phyloP scores from a whole-genome alignment of 208 protist species.

The Angomonas deanei region DNA sequence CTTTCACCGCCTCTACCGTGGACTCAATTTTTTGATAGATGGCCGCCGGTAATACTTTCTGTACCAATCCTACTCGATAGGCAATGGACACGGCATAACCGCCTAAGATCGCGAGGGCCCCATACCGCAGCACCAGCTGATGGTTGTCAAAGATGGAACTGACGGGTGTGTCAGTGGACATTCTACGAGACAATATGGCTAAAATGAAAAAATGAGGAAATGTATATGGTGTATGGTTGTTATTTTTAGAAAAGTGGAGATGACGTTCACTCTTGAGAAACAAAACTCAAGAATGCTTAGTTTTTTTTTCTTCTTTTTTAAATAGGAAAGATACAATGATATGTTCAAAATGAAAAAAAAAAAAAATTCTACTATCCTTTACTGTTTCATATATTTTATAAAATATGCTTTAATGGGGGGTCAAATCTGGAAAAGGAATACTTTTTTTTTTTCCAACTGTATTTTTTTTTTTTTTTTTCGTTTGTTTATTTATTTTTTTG shows the following conservation, averaged over 20 bases:
- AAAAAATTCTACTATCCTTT: too few relatives aligned
- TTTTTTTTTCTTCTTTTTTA: neutral
- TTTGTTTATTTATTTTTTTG: too few relatives aligned
- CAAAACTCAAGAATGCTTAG: conserved; percentile 6
- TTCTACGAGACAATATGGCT: neutral
- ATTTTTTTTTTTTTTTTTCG: too few relatives aligned
- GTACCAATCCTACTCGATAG: conserved; percentile 54
- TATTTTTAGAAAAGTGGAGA: neutral
- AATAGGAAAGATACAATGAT: conserved; percentile 1
- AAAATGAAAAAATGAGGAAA: neutral
- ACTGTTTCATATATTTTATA: too few relatives aligned
- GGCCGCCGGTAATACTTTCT: conserved; percentile 21
- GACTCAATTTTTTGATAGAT: conserved; percentile 25
- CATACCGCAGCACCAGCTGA: conserved; percentile 26
- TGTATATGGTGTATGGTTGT: neutral
- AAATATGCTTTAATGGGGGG: too few relatives aligned
- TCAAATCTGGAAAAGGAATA: too few relatives aligned
- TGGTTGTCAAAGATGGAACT: neutral
- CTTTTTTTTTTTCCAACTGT: too few relatives aligned
- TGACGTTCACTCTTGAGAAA: too few relatives aligned
- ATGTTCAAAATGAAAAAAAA: too few relatives aligned
- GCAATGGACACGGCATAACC: conserved; percentile 48
- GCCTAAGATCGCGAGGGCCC: conserved; percentile 39
- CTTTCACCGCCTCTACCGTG: conserved; percentile 50
- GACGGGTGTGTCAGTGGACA: neutral